These are phyloP conservation scores for Lasiodiplodia theobromae DNA, from an alignment of 2,329 filamentous ascomycete species.

Conservation along the genomic window DNA sequence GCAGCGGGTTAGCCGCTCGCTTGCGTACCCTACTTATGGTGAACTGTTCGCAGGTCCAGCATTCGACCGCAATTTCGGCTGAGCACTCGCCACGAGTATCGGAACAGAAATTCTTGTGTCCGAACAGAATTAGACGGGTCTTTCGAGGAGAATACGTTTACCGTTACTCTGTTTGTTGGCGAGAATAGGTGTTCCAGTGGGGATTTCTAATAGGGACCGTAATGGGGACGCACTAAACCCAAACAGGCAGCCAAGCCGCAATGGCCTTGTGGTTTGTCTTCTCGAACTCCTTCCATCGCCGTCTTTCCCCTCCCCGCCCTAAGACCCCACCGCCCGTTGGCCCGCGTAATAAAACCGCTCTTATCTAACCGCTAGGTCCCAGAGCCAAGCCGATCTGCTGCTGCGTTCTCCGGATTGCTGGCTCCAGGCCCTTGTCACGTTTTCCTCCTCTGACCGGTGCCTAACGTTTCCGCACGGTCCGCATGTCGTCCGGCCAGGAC, in stretches of 20 bases:
- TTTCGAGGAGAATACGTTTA: background rate
- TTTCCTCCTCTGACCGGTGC: background rate
- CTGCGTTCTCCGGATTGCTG: background rate
- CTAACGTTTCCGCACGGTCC: constrained; percentile 3
- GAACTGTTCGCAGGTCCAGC: background rate
- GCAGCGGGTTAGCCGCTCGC: background rate
- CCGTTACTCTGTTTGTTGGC: background rate
- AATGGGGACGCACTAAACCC: background rate
- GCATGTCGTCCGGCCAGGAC: constrained; percentile 10
- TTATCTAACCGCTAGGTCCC: background rate
- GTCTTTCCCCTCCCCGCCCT: constrained; percentile 5
- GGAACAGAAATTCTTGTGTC: no score
- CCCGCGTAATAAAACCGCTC: background rate
- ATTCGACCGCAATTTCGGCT: background rate
- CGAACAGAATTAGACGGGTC: background rate
- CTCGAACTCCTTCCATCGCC: background rate
- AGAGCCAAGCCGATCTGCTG: constrained; percentile 11
- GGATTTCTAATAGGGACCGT: background rate
- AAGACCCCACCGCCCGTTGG: background rate
- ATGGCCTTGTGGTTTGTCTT: background rate
- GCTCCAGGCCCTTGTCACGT: background rate
- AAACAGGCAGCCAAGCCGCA: constrained; percentile 19
- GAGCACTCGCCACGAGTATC: background rate
- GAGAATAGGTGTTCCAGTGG: background rate
- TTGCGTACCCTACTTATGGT: background rate